Evolutionary conservation across 768 basidiomycete genomes (phyloP), one percentile per base, ranked within the genome.

Genomic region (Pleurotus salmoneostramineus): DNA sequence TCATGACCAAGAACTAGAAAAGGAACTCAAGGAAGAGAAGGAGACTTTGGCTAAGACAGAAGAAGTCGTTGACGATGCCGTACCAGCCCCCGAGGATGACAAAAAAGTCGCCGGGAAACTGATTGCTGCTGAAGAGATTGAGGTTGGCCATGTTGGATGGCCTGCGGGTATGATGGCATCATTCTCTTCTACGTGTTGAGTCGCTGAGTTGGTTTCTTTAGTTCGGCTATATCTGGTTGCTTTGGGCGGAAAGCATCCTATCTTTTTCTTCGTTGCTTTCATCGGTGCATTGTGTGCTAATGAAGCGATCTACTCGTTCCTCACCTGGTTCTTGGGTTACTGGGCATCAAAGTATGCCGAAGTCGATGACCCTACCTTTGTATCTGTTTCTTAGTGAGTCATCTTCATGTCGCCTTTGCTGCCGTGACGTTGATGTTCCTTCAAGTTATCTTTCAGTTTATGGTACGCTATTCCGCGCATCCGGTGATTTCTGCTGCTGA

Each of bases 111-210:
- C 68, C 32, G 82, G 82, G 0, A 81, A 83, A 62, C 70, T 83
- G 15, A 75, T 82, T 35, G 68, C 80, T 5, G 75, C 73, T 0
- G 82, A 83, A 62, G 82, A 83, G 61, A 68, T 81, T 32, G 72
- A 70, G 3, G 72, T 72, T 47, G 82, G 82, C 0, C 77, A 76
- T 56, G 75, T 83, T 33, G 72, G 77, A 33, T 77, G 77, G 71
- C 61, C 44, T 36, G 56, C 56, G 6, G 31, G 56, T 56, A 56
- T 34, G 55, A 27, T 27, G 3, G 21, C 21, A 27, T 27, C 21
- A 14, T 6, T 40, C 1, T 40, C 37, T 50, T 21, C n/a, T 54
- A 31, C 34, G 14, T 17, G n/a, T 36, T 10, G 7, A 14, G 1
- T 21, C 14, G 34, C 36, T 54, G 21, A 54, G 6, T 8, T 40